phyloP scores from a whole-genome alignment of 805 yeast genomes.

The Wickerhamomyces rabaulensis region DNA sequence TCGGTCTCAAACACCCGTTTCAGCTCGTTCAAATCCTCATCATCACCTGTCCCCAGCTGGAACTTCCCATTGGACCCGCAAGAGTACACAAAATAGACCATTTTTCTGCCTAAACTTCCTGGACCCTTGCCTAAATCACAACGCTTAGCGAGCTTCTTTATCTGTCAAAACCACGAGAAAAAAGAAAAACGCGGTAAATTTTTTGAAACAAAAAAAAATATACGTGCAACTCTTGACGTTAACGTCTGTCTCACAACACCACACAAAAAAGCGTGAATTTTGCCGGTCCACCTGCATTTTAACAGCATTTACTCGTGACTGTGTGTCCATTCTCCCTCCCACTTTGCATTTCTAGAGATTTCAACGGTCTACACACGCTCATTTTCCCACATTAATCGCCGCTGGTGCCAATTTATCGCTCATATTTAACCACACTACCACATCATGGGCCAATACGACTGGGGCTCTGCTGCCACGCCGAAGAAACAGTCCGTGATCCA shows the following conservation, averaged over 20 bases:
- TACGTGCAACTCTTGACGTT: neutral
- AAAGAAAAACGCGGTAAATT: neutral
- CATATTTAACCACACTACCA: neutral
- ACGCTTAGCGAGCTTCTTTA: neutral
- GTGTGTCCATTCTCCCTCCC: neutral
- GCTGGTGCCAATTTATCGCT: no score
- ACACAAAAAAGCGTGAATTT: neutral
- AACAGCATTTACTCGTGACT: neutral
- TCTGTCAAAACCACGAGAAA: neutral
- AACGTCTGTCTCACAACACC: neutral
- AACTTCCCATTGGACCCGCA: conserved; percentile 84
- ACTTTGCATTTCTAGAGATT: neutral
- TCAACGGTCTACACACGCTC: neutral
- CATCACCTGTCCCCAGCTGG: conserved; percentile 63
- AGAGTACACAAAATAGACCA: conserved; percentile 31
- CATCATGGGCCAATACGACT: conserved; percentile 3
- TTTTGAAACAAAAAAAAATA: neutral
- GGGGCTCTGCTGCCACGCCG: conserved; percentile 14
- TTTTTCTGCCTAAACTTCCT: neutral
- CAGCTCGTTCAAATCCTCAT: conserved; percentile 41
- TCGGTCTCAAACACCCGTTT: conserved; percentile 6
- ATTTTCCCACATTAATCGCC: neutral
- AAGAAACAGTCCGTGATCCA: conserved; percentile 31
- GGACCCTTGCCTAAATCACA: neutral
- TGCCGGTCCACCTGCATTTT: neutral